Conservation (phyloP, 106 monocot species). For the Platanthera zijinensis region DNA sequence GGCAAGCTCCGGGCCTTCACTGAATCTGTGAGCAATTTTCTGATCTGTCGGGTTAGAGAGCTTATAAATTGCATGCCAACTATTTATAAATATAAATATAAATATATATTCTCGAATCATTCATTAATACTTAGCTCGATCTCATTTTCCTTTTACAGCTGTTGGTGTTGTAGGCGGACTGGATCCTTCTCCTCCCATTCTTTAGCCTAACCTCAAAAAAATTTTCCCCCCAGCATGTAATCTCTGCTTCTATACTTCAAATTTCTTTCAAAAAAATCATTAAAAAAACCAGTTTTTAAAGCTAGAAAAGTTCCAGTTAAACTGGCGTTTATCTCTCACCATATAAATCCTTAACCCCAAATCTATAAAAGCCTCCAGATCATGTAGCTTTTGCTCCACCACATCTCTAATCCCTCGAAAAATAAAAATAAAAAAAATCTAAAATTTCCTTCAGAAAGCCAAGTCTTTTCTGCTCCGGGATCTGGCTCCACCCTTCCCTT, state of each 20-base stretch:
- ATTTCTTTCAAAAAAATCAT: slow-evolving; percentile 15
- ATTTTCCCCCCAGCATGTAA: slow-evolving; percentile 58
- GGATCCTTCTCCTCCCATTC: slow-evolving; percentile 17
- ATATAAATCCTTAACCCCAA: not conserved
- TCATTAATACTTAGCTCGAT: not conserved
- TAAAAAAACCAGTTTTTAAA: slow-evolving; percentile 7
- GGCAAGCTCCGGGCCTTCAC: not conserved
- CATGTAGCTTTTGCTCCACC: slow-evolving; percentile 1
- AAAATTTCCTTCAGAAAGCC: not conserved
- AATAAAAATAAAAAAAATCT: not conserved
- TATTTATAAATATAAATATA: too few species aligned
- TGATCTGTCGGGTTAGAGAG: not conserved
- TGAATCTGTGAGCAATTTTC: not conserved
- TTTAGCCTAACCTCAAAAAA: slow-evolving; percentile 70
- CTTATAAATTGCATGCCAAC: not conserved
- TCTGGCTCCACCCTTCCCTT: slow-evolving; percentile 26
- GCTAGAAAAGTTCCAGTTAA: not conserved
- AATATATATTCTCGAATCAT: not conserved
- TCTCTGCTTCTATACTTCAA: not conserved
- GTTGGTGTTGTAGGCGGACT: not conserved
- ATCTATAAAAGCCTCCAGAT: slow-evolving; percentile 1
- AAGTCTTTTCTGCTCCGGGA: not conserved
- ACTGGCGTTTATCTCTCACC: not conserved
- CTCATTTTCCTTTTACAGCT: not conserved
- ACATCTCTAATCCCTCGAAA: not conserved